A percentile compares a stretch with the other conserved stretches of the same genome.
These are phyloP conservation scores for Solanum sitiens DNA, from an alignment of 257 asterid species.

Conservation along the genomic window DNA sequence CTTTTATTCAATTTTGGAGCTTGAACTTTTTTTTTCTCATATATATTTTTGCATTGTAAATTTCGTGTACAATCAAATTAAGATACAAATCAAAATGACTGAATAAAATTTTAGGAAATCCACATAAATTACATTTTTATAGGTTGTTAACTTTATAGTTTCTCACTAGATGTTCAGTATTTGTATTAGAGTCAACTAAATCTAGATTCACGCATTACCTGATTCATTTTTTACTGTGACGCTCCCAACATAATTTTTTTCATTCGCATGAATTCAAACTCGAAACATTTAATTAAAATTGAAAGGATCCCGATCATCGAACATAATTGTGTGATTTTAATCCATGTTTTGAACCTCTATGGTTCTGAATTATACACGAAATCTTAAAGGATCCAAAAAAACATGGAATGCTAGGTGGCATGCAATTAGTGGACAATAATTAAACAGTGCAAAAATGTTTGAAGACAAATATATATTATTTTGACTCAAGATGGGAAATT, in stretches of 20 bases:
- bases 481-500: neutral
- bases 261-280: accelerated
- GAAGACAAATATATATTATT: neutral
- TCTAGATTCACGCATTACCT: neutral
- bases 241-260: accelerated
- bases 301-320: accelerated
- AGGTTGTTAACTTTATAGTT: neutral
- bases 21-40: neutral
- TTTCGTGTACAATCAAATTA: neutral
- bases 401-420: neutral
- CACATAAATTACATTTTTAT: too few species aligned
- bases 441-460: neutral
- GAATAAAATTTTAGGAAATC: neutral
- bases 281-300: neutral
- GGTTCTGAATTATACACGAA: neutral
- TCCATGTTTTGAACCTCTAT: neutral
- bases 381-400: neutral
- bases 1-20: neutral
- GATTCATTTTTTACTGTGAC: accelerated
- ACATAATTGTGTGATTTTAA: neutral
- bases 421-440: neutral
- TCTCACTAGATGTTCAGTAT: accelerated
- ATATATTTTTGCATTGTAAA: neutral
- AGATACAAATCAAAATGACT: accelerated
- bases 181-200: neutral